Evolutionary conservation across 345 rosid species (phyloP), one percentile per base, ranked within the genome.

Genomic region (Trapa incisa): DNA sequence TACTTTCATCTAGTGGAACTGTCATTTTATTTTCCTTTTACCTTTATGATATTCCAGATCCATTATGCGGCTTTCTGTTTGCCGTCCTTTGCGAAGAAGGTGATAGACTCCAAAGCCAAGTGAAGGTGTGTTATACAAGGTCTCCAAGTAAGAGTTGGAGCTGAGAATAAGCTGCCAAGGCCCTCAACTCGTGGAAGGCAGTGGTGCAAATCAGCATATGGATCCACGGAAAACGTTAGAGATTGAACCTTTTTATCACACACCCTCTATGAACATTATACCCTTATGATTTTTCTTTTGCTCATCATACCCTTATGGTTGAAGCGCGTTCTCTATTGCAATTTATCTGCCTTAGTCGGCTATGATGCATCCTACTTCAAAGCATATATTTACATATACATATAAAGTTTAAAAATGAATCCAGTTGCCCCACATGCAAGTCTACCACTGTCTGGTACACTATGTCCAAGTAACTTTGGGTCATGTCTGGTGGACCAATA

Each of bases 31-130:
- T n/a, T 29, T 32, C 5, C 11, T 56, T 3, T 42, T 22, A 22
- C 29, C 35, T 39, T 15, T 15, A 38, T 11, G 62, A 39, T 37
- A 67, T 73, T 78, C 37, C 85, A 92, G 98, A 84, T 93, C 77
- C 98, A 93, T 72, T 70, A 96, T 11, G 97, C 98, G 0, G 89
- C 98, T 12, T 93, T 93, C 82, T 93, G 98, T 74, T 77, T 93
- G 54, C 98, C 98, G 1, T 77, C 97, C 3, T 93, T 93, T 54
- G 98, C 97, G 0, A 93, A 87, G 94, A 88, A 80, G 71, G 88
- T 93, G 73, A 88, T 93, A 36, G 94, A 88, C 14, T 72, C 86
- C 1, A 82, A 78, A 79, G 52, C 79, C 7, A 48, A 75, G 53
- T 82, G 79, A 78, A 50, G 70, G 45, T 71, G 53, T 42, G 16